phyloP scores from a whole-genome alignment of 257 asterid species.

The Nicotiana obtusifolia region DNA sequence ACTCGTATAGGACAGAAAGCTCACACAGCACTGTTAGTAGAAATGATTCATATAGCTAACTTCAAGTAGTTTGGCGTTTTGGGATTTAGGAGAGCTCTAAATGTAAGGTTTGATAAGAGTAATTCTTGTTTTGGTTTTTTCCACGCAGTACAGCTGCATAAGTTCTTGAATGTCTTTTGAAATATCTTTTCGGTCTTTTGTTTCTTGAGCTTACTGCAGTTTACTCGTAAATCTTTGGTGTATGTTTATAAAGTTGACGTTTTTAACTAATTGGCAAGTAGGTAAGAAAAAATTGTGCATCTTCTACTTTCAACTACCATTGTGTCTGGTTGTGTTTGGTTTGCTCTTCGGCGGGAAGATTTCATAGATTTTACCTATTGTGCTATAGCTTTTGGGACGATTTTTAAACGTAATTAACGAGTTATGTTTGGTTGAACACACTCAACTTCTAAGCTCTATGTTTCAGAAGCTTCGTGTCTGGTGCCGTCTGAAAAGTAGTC shows the following conservation, averaged over 20 bases:
- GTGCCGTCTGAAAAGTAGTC: conserved; percentile 51
- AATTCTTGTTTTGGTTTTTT: not conserved
- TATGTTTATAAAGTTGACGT: not conserved
- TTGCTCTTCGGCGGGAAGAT: not conserved
- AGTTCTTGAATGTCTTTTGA: not conserved
- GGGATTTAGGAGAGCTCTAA: not conserved
- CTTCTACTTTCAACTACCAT: not conserved
- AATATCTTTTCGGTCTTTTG: not conserved
- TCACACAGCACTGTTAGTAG: not conserved
- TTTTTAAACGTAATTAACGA: not conserved
- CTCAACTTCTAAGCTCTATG: conserved; percentile 15
- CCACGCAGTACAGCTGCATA: not conserved
- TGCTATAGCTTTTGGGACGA: not conserved
- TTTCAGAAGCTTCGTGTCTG: conserved; percentile 77
- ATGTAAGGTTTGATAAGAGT: not conserved
- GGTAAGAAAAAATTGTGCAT: not conserved
- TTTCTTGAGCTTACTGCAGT: not conserved
- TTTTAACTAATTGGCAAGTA: not conserved
- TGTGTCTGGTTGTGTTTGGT: not conserved
- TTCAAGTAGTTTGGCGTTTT: not conserved
- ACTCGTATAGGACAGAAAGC: no score
- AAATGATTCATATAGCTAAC: not conserved
- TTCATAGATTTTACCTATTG: not conserved
- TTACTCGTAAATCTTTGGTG: not conserved
- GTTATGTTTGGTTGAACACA: conserved; percentile 6